phyloP scores from a whole-genome alignment of 1,284 basidiomycete species.

The Pterulicium gracile region DNA sequence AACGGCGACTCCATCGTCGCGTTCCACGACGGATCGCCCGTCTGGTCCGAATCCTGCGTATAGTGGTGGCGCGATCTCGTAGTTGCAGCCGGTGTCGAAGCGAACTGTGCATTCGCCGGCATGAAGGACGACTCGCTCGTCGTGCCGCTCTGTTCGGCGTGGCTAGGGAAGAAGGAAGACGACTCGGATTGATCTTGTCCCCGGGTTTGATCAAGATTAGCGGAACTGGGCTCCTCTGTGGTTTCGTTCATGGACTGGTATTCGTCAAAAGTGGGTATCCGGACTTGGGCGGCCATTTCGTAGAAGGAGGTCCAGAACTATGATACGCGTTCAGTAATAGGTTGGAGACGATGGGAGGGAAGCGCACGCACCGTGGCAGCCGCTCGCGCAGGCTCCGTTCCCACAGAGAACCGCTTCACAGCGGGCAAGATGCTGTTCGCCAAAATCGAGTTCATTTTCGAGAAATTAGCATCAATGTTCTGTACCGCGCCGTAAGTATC shows the following conservation, averaged over 20 bases:
- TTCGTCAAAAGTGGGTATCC: constrained; percentile 64
- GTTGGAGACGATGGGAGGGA: constrained; percentile 3
- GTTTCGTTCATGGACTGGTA: constrained; percentile 43
- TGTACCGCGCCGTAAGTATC: constrained; percentile 23
- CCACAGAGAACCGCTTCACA: constrained; percentile 80
- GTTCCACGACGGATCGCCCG: constrained; percentile 48
- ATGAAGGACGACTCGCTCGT: constrained; percentile 3
- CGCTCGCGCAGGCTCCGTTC: constrained; percentile 79
- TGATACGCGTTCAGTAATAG: background rate
- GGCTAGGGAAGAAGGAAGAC: constrained; percentile 62
- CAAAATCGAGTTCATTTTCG: constrained; percentile 81
- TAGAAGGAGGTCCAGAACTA: constrained; percentile 97
- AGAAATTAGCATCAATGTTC: constrained; percentile 92
- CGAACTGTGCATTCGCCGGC: background rate
- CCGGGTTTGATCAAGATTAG: constrained; percentile 2
- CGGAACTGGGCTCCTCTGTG: constrained; percentile 20
- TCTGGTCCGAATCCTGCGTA: constrained; percentile 25
- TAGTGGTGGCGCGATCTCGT: constrained; percentile 18
- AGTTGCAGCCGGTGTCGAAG: constrained; percentile 13
- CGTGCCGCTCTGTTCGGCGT: constrained; percentile 13
- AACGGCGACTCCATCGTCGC: constrained; percentile 68
- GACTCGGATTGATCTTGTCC: constrained; percentile 21
- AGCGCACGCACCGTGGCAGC: constrained; percentile 59
- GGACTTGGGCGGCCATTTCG: constrained; percentile 81
- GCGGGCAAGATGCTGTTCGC: constrained; percentile 76